phyloP scores from a whole-genome alignment of 2,329 filamentous ascomycete genomes.

The Fusarium liriodendri region DNA sequence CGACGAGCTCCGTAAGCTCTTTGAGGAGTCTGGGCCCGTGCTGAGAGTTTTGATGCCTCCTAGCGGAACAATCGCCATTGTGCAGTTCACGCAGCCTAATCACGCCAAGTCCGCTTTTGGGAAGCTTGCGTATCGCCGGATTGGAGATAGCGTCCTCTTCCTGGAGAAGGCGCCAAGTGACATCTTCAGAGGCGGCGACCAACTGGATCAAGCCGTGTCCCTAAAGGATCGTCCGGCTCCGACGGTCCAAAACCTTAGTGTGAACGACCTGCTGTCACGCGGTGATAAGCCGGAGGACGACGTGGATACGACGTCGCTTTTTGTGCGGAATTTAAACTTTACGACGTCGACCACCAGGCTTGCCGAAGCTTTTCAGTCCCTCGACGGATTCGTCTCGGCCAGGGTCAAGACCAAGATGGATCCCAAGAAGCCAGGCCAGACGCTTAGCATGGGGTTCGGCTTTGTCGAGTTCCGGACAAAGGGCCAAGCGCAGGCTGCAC shows the following conservation, averaged over 20 bases:
- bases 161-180: conserved; percentile 92
- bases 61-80: conserved; percentile 91
- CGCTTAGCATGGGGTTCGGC: conserved; percentile 96
- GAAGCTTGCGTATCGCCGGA: conserved; percentile 86
- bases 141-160: conserved; percentile 92
- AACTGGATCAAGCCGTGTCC: conserved; percentile 44
- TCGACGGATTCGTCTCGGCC: conserved; percentile 90
- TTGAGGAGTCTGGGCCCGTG: conserved; percentile 87
- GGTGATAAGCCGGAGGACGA: conserved; percentile 65
- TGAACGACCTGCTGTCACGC: conserved; percentile 74
- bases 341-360: conserved; percentile 82
- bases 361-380: conserved; percentile 79
- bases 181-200: conserved; percentile 67
- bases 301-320: conserved; percentile 80
- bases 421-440: conserved; percentile 87
- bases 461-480: conserved; percentile 90
- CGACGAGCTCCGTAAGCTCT: conserved; percentile 82
- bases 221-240: conserved; percentile 51
- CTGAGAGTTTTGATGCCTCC: conserved; percentile 90
- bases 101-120: conserved; percentile 87
- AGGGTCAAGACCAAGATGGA: conserved; percentile 94
- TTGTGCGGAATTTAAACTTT: conserved; percentile 95
- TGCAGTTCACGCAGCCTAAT: conserved; percentile 83
- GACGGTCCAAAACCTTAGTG: conserved; percentile 71
- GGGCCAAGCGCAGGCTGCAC: conserved; percentile 80